Base-by-base conservation (phyloP, 1,284 basidiomycete genomes). In the Neolentinus lepideus region DNA sequence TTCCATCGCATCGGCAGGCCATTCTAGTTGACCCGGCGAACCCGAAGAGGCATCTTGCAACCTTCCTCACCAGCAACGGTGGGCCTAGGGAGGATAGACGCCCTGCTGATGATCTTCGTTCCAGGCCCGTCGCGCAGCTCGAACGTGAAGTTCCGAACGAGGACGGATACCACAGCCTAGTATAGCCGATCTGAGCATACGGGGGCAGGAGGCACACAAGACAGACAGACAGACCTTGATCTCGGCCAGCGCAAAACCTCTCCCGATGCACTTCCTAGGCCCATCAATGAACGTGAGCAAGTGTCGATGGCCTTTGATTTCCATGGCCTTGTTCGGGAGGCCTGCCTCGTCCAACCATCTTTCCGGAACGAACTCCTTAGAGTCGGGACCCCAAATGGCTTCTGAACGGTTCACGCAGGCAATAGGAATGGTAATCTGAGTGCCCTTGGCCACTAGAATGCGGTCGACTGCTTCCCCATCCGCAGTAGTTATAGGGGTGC, bases 391-490 rank as follows among this genome's bases (percentile, higher is more conserved):
- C 75, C 82, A 85, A 26, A 83, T 66, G 31, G 61, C 68, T 56
- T 62, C 74, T 53, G 72, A 81, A 47, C 68, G 65, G 62, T 85
- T 81, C 47, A 84, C 72, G 22, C 64, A 64, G 1, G 61, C 53
- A 19, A 77, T 70, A 0, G 80, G 73, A 0, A 76, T 67, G 1
- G 61, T 63, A 12, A 84, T 57, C 1, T 61, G 52, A 0, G 75
- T 73, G 6, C 80, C 80, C 60, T 78, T 79, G 14, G 70, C 63
- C 47, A 84, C 65, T 1, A 69, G 58, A 46, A 84, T 65, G 33
- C 69, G 68, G 48, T 71, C 65, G 3, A 77, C 68, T 0, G 63
- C 58, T 45, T 71, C 57, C 0, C 79, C 80, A 0, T 68, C 61
- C 2, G 63, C 55, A 0, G 74, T 75, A 6, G 59, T 62, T 26